These are phyloP conservation scores for Fusarium goolgardi DNA, from an alignment of 2,329 filamentous ascomycete genomes.

Conservation along the genomic window DNA sequence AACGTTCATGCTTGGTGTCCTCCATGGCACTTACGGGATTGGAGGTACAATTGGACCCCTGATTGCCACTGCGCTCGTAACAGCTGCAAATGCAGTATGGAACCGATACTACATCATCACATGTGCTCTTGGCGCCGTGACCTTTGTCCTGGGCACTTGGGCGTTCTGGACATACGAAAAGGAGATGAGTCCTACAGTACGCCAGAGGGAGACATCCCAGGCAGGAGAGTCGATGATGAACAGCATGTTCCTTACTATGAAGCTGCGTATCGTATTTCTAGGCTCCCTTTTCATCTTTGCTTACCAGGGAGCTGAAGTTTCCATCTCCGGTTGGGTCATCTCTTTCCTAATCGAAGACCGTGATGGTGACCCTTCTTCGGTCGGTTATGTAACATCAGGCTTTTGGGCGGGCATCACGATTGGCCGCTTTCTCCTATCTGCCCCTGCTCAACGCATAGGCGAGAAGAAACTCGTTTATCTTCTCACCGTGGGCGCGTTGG, in stretches of 20 bases:
- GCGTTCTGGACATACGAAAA: constrained; percentile 77
- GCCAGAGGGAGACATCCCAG: constrained; percentile 45
- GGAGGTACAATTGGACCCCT: constrained; percentile 76
- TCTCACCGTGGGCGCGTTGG: constrained; percentile 69
- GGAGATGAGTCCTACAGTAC: constrained; percentile 60
- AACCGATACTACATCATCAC: constrained; percentile 78
- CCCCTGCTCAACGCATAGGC: constrained; percentile 73
- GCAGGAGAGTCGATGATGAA: constrained; percentile 48
- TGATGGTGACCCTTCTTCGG: constrained; percentile 73
- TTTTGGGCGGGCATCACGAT: constrained; percentile 81
- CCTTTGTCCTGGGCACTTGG: constrained; percentile 70
- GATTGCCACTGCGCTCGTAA: constrained; percentile 78
- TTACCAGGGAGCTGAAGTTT: constrained; percentile 87
- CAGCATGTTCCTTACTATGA: constrained; percentile 61
- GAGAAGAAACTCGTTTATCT: constrained; percentile 76
- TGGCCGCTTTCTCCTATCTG: constrained; percentile 77
- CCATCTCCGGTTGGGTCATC: constrained; percentile 87
- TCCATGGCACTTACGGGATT: constrained; percentile 76
- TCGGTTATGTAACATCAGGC: constrained; percentile 83
- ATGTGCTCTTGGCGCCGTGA: constrained; percentile 67
- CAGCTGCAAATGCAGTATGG: constrained; percentile 69
- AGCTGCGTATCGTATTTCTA: constrained; percentile 72
- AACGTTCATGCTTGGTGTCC: constrained; percentile 67
- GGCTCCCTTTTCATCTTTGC: constrained; percentile 86
- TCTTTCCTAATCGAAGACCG: constrained; percentile 82